Conservation (phyloP, 805 yeast species). For the Nakazawaea peltata region DNA sequence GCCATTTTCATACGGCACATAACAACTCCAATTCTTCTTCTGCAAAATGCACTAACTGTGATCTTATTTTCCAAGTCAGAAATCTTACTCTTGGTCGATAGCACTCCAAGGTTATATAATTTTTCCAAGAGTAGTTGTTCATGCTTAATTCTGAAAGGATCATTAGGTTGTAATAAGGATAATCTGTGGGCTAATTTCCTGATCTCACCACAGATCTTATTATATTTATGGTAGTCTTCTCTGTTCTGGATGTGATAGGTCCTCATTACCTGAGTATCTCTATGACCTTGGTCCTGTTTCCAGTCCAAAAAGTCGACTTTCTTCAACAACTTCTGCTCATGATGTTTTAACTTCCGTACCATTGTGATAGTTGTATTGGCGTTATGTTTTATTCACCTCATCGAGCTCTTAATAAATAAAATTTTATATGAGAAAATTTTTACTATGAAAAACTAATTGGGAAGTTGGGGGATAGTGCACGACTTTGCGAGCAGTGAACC, state of each 20-base stretch:
- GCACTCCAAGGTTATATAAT: constrained; percentile 78
- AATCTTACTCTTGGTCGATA: constrained; percentile 82
- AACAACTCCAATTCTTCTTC: constrained; percentile 88
- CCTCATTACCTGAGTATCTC: constrained; percentile 96
- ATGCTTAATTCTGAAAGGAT: constrained; percentile 80
- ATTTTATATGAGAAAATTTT: not conserved
- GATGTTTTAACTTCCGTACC: constrained; percentile 89
- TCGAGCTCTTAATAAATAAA: too few relatives aligned
- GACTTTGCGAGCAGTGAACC: too few relatives aligned
- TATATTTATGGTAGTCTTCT: constrained; percentile 93
- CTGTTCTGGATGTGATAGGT: constrained; percentile 90
- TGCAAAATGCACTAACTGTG: constrained; percentile 86
- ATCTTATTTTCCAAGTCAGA: constrained; percentile 88
- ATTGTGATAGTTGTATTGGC: constrained; percentile 25
- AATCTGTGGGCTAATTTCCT: constrained; percentile 81
- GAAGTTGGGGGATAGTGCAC: too few relatives aligned
- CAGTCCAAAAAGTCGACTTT: constrained; percentile 96
- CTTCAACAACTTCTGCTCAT: constrained; percentile 88
- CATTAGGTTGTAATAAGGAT: constrained; percentile 78
- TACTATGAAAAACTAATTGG: not conserved
- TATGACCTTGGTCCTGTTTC: constrained; percentile 93
- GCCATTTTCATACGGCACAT: constrained; percentile 95
- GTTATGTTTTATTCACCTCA: not conserved
- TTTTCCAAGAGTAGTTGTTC: constrained; percentile 86
- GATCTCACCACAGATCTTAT: constrained; percentile 86